Base-by-base conservation (phyloP, 108 stramenopile species). In the Bacterosira constricta region DNA sequence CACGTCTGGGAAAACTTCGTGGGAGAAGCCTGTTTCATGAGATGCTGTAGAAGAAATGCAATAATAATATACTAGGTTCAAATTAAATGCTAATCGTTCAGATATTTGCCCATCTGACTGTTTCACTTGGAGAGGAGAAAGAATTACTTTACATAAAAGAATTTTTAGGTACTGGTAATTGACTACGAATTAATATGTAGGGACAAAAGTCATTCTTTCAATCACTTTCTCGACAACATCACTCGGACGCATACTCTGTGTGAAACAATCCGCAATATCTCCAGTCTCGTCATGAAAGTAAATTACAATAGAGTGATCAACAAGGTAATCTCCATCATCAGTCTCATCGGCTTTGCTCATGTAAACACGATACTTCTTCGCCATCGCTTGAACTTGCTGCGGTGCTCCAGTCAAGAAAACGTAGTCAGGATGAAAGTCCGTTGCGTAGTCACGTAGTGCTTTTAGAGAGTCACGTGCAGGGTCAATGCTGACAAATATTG, bases 301-400 rank as follows among this genome's bases (percentile, higher is more conserved):
- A 50, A 99, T 82, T 1, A 99, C 99, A 85, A 99, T 99, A 41
- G 94, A 96, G 75, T 99, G 99, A 85, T 99, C 99, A 0, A 99
- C 97, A 17, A 99, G 74, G 77, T 99, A 99, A 58, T 99, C 98
- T 12, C 98, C 99, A 77, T 97, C 98, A 26, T 97, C 94, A 15
- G 88, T 89, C 68, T 99, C 98, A 63, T 96, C 94, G 7, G 92
- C 94, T 64, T 95, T 93, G 69, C 87, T 85, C 71, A 98, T 86
- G 77, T 99, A 99, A 12, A 99, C 99, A 49, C 99, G 87, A 78
- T 95, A 99, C 20, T 95, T 90, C 72, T 97, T 97, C 51, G 98
- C 94, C 86, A 98, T 98, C 47, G 87, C 75, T 72, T 96, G 90
- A 5, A 98, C 90, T 73, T 99, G 98, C 51, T 92, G 88, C 3